These are phyloP conservation scores for Zygotorulaspora florentina DNA, from an alignment of 805 yeast genomes.

Conservation along the genomic window DNA sequence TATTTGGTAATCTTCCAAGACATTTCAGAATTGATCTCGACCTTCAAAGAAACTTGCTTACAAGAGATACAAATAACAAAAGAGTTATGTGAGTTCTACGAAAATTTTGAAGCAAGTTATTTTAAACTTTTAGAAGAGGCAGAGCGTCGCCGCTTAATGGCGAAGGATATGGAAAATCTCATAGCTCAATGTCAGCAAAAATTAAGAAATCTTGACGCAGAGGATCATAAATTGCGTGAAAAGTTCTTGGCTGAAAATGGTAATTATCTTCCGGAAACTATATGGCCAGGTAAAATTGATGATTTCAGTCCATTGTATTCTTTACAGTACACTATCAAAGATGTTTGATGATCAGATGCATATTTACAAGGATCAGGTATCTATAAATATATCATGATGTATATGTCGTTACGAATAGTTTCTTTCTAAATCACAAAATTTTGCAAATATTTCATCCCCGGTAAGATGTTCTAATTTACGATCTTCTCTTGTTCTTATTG, in stretches of 20 bases:
- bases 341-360: slow-evolving; percentile 11
- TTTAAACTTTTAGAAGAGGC: slow-evolving; percentile 49
- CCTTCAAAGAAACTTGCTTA: slow-evolving; percentile 30
- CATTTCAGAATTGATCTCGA: slow-evolving; percentile 33
- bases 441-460: slow-evolving; percentile 46
- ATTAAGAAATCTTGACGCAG: slow-evolving; percentile 38
- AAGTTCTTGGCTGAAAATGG: slow-evolving; percentile 47
- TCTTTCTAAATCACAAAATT: slow-evolving; percentile 55
- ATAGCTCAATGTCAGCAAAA: slow-evolving; percentile 41
- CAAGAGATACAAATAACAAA: slow-evolving; percentile 27
- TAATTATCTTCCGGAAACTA: slow-evolving; percentile 51
- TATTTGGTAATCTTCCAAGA: slow-evolving; percentile 30
- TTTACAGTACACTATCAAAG: slow-evolving; percentile 22
- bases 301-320: slow-evolving; percentile 29
- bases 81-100: slow-evolving; percentile 46
- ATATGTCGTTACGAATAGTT: slow-evolving; percentile 35
- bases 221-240: slow-evolving; percentile 43
- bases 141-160: slow-evolving; percentile 44
- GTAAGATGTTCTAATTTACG: slow-evolving; percentile 44
- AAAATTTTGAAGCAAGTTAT: slow-evolving; percentile 49
- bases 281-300: slow-evolving; percentile 45
- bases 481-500: slow-evolving; percentile 58
- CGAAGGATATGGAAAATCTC: slow-evolving; percentile 38
- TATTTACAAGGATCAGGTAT: slow-evolving; percentile 6
- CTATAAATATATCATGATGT: neutral